phyloP scores from a whole-genome alignment of 108 stramenopile genomes.

The Bacterosira constricta region DNA sequence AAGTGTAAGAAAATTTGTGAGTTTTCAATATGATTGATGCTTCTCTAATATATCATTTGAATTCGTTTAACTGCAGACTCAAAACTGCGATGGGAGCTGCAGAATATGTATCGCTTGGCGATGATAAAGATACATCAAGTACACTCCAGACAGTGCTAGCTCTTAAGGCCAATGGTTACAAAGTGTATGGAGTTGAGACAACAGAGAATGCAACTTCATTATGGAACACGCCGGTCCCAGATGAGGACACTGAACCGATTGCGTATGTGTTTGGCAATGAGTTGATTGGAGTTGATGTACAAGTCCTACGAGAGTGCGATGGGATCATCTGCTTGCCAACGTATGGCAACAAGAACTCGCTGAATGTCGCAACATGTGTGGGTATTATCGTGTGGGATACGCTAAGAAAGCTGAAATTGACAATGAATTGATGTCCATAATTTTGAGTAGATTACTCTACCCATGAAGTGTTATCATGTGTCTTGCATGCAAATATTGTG shows the following conservation, averaged over 20 bases:
- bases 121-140: constrained; percentile 16
- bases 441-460: no score
- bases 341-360: constrained; percentile 58
- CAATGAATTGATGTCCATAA: no score
- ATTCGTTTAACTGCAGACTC: not conserved
- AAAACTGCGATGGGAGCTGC: constrained; percentile 62
- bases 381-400: constrained; percentile 58
- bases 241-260: constrained; percentile 8
- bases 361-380: constrained; percentile 65
- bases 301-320: constrained; percentile 53
- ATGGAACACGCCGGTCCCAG: constrained; percentile 50
- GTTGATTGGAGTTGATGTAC: constrained; percentile 55
- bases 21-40: not conserved
- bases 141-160: constrained; percentile 52
- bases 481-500: no score
- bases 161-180: constrained; percentile 45
- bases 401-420: constrained; percentile 25
- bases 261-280: constrained; percentile 68
- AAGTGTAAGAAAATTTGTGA: constrained; percentile 31
- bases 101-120: constrained; percentile 41
- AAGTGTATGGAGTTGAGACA: constrained; percentile 54
- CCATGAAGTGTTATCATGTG: no score
- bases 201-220: constrained; percentile 48
- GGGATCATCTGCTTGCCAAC: constrained; percentile 54
- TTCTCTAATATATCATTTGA: not conserved